Conservation (phyloP, 805 yeast genomes). For the Schizosaccharomyces lindneri region DNA sequence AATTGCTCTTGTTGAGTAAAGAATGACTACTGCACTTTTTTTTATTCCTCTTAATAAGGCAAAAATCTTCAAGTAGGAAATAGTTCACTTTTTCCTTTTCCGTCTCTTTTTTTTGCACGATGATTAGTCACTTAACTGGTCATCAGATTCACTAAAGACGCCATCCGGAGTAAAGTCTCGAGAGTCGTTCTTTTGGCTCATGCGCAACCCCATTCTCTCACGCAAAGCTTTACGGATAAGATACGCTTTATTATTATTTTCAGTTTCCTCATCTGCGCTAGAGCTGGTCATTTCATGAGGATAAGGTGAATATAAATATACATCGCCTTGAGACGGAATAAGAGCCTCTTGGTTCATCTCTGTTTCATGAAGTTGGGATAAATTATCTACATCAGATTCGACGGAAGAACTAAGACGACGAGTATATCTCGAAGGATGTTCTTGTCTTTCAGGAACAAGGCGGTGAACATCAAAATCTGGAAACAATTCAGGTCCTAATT, state of each 20-base stretch:
- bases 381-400: not conserved
- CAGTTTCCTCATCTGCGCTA: not conserved
- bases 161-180: not conserved
- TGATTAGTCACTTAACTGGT: not conserved
- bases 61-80: too few species aligned
- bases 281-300: not conserved
- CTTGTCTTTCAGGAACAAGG: not conserved
- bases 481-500: constrained; percentile 59
- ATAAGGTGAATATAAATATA: not conserved
- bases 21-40: too few species aligned
- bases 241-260: not conserved
- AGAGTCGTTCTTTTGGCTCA: not conserved
- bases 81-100: too few species aligned
- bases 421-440: not conserved
- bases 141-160: not conserved
- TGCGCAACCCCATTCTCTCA: not conserved
- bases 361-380: not conserved
- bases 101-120: too few species aligned
- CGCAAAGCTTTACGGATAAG: not conserved
- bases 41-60: too few species aligned
- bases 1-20: too few species aligned
- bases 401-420: not conserved
- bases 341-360: not conserved
- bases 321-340: not conserved
- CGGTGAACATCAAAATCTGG: constrained; percentile 41